A percentile compares a stretch with the other conserved stretches of the same genome.
Conservation (phyloP, 2,329 filamentous ascomycete species). For the Apiospora rasikravindrae region DNA sequence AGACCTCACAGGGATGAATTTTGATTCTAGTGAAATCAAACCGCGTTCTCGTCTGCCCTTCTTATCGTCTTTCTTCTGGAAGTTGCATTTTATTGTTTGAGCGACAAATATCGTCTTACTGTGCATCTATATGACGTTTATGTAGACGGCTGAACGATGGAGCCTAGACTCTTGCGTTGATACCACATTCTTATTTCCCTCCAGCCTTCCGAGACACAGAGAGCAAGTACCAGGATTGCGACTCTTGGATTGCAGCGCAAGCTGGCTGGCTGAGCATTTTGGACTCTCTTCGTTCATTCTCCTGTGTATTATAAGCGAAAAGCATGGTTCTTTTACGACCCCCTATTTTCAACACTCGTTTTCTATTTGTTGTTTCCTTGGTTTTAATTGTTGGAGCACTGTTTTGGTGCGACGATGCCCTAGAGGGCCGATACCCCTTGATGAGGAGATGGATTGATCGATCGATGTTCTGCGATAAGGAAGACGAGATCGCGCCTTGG, state of each 20-base stretch:
- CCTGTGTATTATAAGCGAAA: constrained; percentile 4
- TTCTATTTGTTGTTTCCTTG: constrained; percentile 13
- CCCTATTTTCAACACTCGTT: constrained; percentile 12
- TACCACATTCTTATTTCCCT: neutral
- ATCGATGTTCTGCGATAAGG: neutral
- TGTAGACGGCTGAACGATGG: constrained; percentile 7
- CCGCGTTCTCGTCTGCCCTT: neutral
- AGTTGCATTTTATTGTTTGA: neutral
- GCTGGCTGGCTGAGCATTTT: neutral
- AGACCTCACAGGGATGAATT: neutral
- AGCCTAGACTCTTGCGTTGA: neutral
- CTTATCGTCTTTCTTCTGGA: neutral
- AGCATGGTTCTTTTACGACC: neutral
- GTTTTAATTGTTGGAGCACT: constrained; percentile 5
- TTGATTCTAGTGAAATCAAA: neutral
- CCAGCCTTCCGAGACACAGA: neutral
- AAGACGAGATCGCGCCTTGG: neutral
- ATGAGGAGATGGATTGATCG: constrained; percentile 1
- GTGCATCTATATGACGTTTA: neutral
- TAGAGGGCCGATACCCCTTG: constrained; percentile 18
- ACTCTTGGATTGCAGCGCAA: neutral
- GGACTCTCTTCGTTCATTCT: neutral
- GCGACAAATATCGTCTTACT: neutral
- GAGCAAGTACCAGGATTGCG: neutral
- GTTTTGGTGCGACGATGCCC: neutral